Conservation (phyloP, 164 flowering plant species). For the Cinnamomum chago region DNA sequence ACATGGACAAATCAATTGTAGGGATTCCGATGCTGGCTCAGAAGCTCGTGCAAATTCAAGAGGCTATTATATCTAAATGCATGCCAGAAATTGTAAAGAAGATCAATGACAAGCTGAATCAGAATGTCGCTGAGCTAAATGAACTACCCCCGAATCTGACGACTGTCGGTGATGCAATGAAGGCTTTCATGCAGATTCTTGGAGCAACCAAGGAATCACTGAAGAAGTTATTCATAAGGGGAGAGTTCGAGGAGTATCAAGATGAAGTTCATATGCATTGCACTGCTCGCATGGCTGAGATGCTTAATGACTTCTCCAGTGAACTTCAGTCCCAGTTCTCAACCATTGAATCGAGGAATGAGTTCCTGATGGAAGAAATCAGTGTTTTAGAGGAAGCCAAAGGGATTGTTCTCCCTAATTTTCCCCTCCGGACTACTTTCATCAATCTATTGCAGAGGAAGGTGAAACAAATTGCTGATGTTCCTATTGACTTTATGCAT, state of each 20-base stretch:
- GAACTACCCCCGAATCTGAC: conserved; percentile 22
- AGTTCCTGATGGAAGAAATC: conserved; percentile 31
- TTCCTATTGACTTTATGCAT: conserved; percentile 17
- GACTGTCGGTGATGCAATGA: conserved; percentile 27
- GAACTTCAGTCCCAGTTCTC: conserved; percentile 10
- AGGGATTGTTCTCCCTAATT: conserved; percentile 32
- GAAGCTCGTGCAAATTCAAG: conserved; percentile 32
- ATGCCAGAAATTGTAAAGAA: conserved; percentile 29
- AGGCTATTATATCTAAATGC: conserved; percentile 19
- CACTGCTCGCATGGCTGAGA: conserved; percentile 21
- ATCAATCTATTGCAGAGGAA: conserved; percentile 10
- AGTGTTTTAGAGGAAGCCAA: conserved; percentile 23
- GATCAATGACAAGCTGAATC: conserved; percentile 28
- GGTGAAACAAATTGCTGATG: conserved; percentile 6
- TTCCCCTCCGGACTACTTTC: conserved; percentile 25
- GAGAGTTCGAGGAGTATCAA: conserved; percentile 37
- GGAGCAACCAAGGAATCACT: conserved; percentile 30
- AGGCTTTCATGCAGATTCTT: conserved; percentile 28
- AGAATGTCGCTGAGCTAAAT: conserved; percentile 19
- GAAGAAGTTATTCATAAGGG: conserved; percentile 19
- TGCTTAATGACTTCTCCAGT: conserved; percentile 21
- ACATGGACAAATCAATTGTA: conserved; percentile 20
- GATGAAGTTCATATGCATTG: conserved; percentile 21
- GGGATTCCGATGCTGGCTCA: conserved; percentile 35
- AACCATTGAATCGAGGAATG: background rate